Conservation (phyloP, 106 monocot species). For the Acanthochlamys bracteata region DNA sequence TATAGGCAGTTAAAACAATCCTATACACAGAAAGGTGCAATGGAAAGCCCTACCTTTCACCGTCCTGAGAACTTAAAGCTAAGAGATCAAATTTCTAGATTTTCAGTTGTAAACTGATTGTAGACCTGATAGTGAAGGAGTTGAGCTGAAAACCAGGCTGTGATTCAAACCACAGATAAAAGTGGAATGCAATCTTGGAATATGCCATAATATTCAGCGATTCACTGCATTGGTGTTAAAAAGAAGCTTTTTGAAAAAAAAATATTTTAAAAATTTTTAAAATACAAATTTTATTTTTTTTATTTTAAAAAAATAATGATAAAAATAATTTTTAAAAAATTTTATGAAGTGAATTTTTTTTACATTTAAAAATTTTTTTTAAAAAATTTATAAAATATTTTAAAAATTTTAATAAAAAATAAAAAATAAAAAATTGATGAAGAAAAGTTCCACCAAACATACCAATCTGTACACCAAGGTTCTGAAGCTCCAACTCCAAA, state of each 20-base stretch:
- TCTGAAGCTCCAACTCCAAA: constrained; percentile 42
- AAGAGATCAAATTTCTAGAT: constrained; percentile 54
- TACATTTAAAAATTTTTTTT: too few relatives aligned
- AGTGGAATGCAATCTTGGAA: constrained; percentile 46
- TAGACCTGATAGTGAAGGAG: constrained; percentile 48
- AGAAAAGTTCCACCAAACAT: too few relatives aligned
- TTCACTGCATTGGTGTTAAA: constrained; percentile 53
- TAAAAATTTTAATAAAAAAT: too few relatives aligned
- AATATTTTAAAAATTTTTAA: too few relatives aligned
- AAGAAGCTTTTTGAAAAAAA: too few relatives aligned
- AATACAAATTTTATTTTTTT: too few relatives aligned
- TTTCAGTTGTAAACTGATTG: constrained; percentile 45
- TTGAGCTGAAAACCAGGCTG: constrained; percentile 56
- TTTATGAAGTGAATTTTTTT: too few relatives aligned
- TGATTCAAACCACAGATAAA: constrained; percentile 69
- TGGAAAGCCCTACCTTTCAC: constrained; percentile 34
- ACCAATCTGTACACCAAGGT: constrained; percentile 16
- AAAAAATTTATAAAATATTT: too few relatives aligned
- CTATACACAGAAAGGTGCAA: constrained; percentile 62
- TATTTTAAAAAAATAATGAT: too few relatives aligned
- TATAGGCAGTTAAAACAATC: constrained; percentile 70
- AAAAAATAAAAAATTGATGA: too few relatives aligned
- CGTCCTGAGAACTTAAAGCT: constrained; percentile 40
- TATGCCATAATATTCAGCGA: constrained; percentile 47
- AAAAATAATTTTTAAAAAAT: too few relatives aligned